Evolutionary conservation across 2,329 filamentous ascomycete species (phyloP), one percentile per base, ranked within the genome.

Genomic region (Microsporum canis): DNA sequence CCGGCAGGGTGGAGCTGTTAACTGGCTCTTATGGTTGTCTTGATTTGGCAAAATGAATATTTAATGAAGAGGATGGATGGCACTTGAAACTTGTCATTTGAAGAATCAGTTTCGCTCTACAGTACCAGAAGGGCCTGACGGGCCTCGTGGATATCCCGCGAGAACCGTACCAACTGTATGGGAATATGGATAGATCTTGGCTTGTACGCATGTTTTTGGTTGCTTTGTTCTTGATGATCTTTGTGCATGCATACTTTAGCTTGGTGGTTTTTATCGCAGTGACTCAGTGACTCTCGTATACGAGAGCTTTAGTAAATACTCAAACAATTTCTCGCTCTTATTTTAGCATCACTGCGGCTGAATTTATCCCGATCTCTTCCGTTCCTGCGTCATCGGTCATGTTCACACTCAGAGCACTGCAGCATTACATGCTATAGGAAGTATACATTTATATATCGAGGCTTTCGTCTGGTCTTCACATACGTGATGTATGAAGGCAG

Each of bases 21-120:
- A 71, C 61, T 74, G 75, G 41, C 62, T 79, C 62, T 78, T 79
- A 63, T 75, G 75, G 72, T 76, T 76, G 2, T 71, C 77, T 29
- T 65, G 60, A 61, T 23, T 14, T 49, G 45, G 23, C 10, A 49
- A 31, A 33, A 27, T 31, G 23, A 29, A 29, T 31, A 33, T 49
- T 14, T 31, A 49, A 31, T 5, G 45, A 49, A 31, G 45, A 29
- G 23, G 27, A 10, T 31, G 23, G 3, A 49, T 12, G 45, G 39
- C 39, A n/a, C 17, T 43, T 17, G 14, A 4, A 12, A n/a, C 12
- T n/a, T 1, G 39, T 1, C 12, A 6, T 43, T n/a, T 43, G 5
- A 43, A 23, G 17, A 23, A 23, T 23, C 17, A 23, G 17, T 23
- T 23, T 23, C 17, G 17, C 17, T 23, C 17, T 23, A 23, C 17